A percentile compares a stretch with the other conserved stretches of the same genome.
Evolutionary conservation across 2,329 filamentous ascomycete species (phyloP).

Genomic region (Hypoxylon sp.): DNA sequence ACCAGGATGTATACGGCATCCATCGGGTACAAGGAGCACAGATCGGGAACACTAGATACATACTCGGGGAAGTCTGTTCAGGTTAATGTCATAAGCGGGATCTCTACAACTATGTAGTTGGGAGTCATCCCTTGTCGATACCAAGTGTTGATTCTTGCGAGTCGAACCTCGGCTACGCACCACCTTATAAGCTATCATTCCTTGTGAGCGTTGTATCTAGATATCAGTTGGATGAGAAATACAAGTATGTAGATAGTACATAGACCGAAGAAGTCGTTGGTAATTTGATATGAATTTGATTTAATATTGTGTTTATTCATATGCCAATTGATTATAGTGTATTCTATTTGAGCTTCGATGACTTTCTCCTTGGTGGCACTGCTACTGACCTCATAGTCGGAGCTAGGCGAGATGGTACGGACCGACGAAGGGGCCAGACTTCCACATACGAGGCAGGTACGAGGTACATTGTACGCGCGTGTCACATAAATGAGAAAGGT

Average conservation of each 20-base stretch:
- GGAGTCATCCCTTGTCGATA: conserved; percentile 1
- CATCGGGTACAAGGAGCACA: conserved; percentile 16
- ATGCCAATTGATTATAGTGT: not conserved
- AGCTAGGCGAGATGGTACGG: conserved; percentile 16
- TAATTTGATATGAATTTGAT: conserved; percentile 1
- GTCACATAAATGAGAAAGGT: conserved; percentile 42
- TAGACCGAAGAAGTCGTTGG: conserved; percentile 3
- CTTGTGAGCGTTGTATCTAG: not conserved
- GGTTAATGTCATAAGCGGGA: conserved; percentile 26
- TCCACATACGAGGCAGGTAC: conserved; percentile 11
- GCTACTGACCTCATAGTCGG: conserved; percentile 20
- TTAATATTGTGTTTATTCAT: not conserved
- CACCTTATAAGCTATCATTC: conserved; percentile 7
- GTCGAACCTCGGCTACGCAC: conserved; percentile 3
- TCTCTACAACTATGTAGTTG: conserved; percentile 1
- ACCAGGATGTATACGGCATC: conserved; percentile 9
- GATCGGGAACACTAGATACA: conserved; percentile 32
- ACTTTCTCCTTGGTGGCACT: not conserved
- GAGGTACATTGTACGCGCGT: conserved; percentile 35
- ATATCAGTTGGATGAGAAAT: not conserved
- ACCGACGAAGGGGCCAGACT: conserved; percentile 20
- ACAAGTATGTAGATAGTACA: conserved; percentile 4
- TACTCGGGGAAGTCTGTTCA: conserved; percentile 28
- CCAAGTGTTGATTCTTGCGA: not conserved
- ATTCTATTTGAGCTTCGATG: not conserved